Percentiles rank a stretch among this genome's conserved stretches.
phyloP scores from a whole-genome alignment of 2,329 filamentous ascomycete genomes.

The Cladosporium sp. region DNA sequence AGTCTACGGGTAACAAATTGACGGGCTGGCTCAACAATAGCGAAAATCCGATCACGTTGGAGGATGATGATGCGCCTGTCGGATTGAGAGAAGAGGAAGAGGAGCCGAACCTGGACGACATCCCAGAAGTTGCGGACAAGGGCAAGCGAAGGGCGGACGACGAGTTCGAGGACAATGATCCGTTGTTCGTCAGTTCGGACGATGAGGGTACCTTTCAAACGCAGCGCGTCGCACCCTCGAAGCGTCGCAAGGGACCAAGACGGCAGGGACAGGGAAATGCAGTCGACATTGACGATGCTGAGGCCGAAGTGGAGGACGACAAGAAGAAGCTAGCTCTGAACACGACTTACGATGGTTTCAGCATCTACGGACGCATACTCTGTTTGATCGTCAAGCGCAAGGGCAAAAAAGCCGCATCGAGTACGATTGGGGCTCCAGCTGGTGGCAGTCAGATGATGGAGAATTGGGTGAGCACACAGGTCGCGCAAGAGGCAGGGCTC shows the following conservation, averaged over 20 bases:
- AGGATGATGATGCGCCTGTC: slow-evolving; percentile 46
- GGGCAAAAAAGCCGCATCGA: slow-evolving; percentile 39
- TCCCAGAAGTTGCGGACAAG: slow-evolving; percentile 45
- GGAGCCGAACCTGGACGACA: slow-evolving; percentile 48
- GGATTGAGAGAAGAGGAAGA: slow-evolving; percentile 55
- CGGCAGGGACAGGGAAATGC: slow-evolving; percentile 4
- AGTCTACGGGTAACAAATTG: slow-evolving; percentile 44
- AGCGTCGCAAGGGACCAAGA: slow-evolving; percentile 17
- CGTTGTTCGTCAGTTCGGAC: slow-evolving; percentile 35
- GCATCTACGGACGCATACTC: slow-evolving; percentile 87
- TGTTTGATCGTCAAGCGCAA: slow-evolving; percentile 83
- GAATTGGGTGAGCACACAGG: slow-evolving; percentile 37
- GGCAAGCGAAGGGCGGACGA: slow-evolving; percentile 21
- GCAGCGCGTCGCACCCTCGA: slow-evolving; percentile 23
- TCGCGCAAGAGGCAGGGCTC: slow-evolving; percentile 28
- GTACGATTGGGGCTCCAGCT: slow-evolving; percentile 16
- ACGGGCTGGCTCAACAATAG: slow-evolving; percentile 43
- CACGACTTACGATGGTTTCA: slow-evolving; percentile 90
- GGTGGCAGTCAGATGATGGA: slow-evolving; percentile 37
- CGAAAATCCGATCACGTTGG: slow-evolving; percentile 40
- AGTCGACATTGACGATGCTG: slow-evolving; percentile 15
- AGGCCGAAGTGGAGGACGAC: slow-evolving; percentile 38
- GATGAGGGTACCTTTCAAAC: slow-evolving; percentile 33
- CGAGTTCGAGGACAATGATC: slow-evolving; percentile 25
- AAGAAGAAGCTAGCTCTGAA: slow-evolving; percentile 89